Evolutionary conservation across 2,329 filamentous ascomycete species (phyloP).

Genomic region (Neofusicoccum sp.): DNA sequence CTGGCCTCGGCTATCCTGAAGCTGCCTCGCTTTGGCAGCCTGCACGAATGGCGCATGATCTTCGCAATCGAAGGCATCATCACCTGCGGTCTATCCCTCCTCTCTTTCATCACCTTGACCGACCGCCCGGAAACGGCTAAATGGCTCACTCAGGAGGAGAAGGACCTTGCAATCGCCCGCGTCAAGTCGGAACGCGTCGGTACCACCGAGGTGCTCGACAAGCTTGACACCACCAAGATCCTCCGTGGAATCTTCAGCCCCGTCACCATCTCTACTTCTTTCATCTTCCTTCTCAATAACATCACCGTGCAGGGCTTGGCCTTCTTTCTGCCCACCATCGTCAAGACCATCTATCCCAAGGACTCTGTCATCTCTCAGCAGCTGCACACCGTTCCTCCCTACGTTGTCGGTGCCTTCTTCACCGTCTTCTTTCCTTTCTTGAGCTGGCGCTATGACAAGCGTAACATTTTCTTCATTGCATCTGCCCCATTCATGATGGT

Average conservation of each 20-base stretch:
- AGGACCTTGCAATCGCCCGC: conserved; percentile 63
- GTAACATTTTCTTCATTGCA: conserved; percentile 60
- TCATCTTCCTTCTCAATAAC: conserved; percentile 65
- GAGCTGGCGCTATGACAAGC: conserved; percentile 59
- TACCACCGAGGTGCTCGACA: conserved; percentile 62
- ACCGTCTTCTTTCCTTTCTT: conserved; percentile 61
- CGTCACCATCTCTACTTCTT: conserved; percentile 55
- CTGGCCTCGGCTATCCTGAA: conserved; percentile 61
- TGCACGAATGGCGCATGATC: conserved; percentile 66
- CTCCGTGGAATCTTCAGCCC: conserved; percentile 63
- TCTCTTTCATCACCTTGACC: conserved; percentile 64
- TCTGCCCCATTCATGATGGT: conserved; percentile 64
- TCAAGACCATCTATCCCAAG: conserved; percentile 64
- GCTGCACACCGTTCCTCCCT: conserved; percentile 68
- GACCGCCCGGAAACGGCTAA: conserved; percentile 66
- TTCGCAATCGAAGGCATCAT: conserved; percentile 71
- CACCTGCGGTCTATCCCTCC: conserved; percentile 55
- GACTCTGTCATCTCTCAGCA: conserved; percentile 61
- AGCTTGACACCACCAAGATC: conserved; percentile 59
- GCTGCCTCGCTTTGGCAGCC: conserved; percentile 56
- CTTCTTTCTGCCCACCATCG: conserved; percentile 70
- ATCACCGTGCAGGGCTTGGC: conserved; percentile 69
- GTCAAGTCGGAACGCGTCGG: conserved; percentile 67
- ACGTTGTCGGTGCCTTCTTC: conserved; percentile 67
- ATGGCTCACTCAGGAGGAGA: conserved; percentile 66